Percentiles rank a stretch among this genome's conserved stretches.
Evolutionary conservation across 768 basidiomycete genomes (phyloP).

Genomic region (Obba rivulosa): DNA sequence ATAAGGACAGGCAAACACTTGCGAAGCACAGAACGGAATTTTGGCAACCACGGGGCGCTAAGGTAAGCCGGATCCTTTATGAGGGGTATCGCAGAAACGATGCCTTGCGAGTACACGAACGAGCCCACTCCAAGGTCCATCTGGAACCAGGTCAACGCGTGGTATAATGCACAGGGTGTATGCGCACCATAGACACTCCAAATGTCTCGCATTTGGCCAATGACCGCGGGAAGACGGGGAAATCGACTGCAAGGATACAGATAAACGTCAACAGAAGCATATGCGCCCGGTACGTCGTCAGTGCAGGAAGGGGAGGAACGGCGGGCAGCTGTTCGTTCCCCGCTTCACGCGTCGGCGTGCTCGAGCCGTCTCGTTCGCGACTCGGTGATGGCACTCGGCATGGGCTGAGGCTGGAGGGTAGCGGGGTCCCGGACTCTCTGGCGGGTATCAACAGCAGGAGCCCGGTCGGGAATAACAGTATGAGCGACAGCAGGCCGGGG

Average conservation of each 20-base stretch:
- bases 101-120: conserved; percentile 93
- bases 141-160: conserved; percentile 33
- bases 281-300: conserved; percentile 87
- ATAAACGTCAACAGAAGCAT: conserved; percentile 93
- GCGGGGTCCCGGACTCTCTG: conserved; percentile 38
- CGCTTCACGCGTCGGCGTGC: conserved; percentile 13
- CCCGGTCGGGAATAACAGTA: conserved; percentile 41
- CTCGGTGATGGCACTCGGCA: conserved; percentile 11
- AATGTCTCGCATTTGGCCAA: conserved; percentile 93
- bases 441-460: conserved; percentile 41
- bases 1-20: conserved; percentile 64
- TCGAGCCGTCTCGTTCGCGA: background rate
- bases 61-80: conserved; percentile 58
- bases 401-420: conserved; percentile 40
- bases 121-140: conserved; percentile 99
- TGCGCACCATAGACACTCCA: conserved; percentile 84
- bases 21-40: conserved; percentile 43
- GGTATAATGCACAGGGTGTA: background rate
- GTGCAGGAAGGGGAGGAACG: conserved; percentile 53
- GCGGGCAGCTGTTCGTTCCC: background rate
- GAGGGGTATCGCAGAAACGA: conserved; percentile 83
- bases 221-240: conserved; percentile 81
- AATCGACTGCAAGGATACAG: conserved; percentile 94
- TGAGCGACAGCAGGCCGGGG: conserved; percentile 45
- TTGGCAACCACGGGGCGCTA: conserved; percentile 41